Evolutionary conservation across 495 filamentous ascomycete species (phyloP).

Genomic region (Hypoxylon trugodes): DNA sequence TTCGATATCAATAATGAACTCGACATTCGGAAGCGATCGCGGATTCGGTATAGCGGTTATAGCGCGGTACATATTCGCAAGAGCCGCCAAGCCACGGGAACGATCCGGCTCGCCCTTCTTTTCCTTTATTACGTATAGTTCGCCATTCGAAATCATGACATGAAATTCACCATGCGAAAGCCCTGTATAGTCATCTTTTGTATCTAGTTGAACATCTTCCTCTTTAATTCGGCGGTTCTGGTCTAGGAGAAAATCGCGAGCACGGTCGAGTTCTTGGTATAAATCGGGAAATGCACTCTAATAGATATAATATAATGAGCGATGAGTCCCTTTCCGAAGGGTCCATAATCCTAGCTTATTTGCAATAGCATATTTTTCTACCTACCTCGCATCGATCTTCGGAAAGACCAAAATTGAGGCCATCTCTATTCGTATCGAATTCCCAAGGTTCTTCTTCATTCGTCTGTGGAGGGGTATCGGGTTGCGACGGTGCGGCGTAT

Average conservation of each 20-base stretch:
- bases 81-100: slow-evolving; percentile 30
- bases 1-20: slow-evolving; percentile 67
- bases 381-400: slow-evolving; percentile 30
- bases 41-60: slow-evolving; percentile 53
- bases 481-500: neutral
- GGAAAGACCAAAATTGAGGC: slow-evolving; percentile 34
- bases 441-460: slow-evolving; percentile 11
- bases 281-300: slow-evolving; percentile 32
- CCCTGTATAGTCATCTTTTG: slow-evolving; percentile 24
- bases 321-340: neutral
- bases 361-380: neutral
- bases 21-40: slow-evolving; percentile 61
- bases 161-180: slow-evolving; percentile 32
- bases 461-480: neutral
- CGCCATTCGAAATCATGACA: slow-evolving; percentile 33
- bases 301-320: slow-evolving; percentile 13
- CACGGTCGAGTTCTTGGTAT: slow-evolving; percentile 36
- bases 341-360: neutral
- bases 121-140: slow-evolving; percentile 31
- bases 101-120: slow-evolving; percentile 36
- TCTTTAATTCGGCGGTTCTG: slow-evolving; percentile 26
- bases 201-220: slow-evolving; percentile 18
- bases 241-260: slow-evolving; percentile 27
- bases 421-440: slow-evolving; percentile 25
- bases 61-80: slow-evolving; percentile 47